Conservation (phyloP, 441 rosid species). For the Lepidium campestre region DNA sequence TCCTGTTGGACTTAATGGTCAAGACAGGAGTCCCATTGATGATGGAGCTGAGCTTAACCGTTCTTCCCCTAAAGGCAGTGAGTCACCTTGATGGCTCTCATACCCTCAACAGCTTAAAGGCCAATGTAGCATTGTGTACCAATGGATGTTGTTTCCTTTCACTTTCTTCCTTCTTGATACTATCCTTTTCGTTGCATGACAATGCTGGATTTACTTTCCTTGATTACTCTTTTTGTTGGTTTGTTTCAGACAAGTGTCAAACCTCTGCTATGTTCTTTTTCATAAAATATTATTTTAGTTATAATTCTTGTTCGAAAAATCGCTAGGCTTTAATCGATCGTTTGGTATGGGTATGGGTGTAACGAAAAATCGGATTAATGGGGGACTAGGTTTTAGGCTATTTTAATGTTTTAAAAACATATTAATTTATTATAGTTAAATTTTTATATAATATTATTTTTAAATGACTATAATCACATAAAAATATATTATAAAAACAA, state of each 20-base stretch:
- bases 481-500: no score
- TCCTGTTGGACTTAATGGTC: slow-evolving; percentile 39
- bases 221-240: background rate
- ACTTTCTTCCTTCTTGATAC: background rate
- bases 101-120: background rate
- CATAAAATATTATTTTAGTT: background rate
- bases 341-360: no score
- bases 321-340: no score
- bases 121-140: background rate
- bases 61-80: slow-evolving; percentile 46
- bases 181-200: background rate
- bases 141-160: slow-evolving; percentile 10
- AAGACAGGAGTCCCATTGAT: slow-evolving; percentile 46
- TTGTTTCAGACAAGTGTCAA: background rate
- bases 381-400: no score
- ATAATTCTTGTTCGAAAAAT: no score
- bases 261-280: background rate
- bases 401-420: no score
- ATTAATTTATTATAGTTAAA: no score
- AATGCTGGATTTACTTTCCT: background rate
- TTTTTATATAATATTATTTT: no score
- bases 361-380: no score
- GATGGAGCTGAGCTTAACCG: slow-evolving; percentile 40
- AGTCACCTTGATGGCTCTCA: slow-evolving; percentile 39
- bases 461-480: no score